phyloP scores from a whole-genome alignment of 129 eudicot genomes.

The Ambrosia trifida region DNA sequence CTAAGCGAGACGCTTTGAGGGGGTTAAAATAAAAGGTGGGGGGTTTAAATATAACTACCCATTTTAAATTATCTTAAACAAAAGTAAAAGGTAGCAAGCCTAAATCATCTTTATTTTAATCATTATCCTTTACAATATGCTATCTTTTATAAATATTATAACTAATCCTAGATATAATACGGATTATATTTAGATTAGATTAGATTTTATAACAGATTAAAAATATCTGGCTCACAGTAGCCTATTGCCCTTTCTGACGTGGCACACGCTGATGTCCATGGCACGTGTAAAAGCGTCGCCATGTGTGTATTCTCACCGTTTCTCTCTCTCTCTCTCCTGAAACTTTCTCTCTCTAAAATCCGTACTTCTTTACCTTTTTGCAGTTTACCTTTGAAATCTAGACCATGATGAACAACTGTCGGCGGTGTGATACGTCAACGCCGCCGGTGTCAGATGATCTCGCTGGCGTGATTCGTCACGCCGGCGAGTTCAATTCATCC shows the following conservation, averaged over 20 bases:
- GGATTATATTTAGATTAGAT: no score
- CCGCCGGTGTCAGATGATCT: constrained; percentile 30
- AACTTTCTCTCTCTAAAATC: constrained; percentile 8
- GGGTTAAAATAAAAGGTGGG: no score
- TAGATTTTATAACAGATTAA: background rate
- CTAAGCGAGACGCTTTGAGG: no score
- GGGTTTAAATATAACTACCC: no score
- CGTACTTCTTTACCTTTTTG: background rate
- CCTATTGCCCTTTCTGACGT: constrained; percentile 40
- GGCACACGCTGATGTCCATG: constrained; percentile 28
- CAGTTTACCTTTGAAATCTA: background rate
- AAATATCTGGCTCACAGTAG: constrained; percentile 52
- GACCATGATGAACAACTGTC: constrained; percentile 27
- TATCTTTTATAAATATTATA: no score
- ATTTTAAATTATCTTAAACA: no score
- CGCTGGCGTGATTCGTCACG: constrained; percentile 4
- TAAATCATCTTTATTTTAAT: no score
- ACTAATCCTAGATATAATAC: no score
- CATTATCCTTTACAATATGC: no score
- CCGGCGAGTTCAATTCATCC: constrained; percentile 28
- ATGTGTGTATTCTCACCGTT: constrained; percentile 41
- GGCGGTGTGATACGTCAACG: constrained; percentile 30
- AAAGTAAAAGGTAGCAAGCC: no score
- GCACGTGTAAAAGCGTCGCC: constrained; percentile 62
- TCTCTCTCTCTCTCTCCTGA: constrained; percentile 13